Conservation (phyloP, 805 yeast species). For the Suhomyces pyralidae region DNA sequence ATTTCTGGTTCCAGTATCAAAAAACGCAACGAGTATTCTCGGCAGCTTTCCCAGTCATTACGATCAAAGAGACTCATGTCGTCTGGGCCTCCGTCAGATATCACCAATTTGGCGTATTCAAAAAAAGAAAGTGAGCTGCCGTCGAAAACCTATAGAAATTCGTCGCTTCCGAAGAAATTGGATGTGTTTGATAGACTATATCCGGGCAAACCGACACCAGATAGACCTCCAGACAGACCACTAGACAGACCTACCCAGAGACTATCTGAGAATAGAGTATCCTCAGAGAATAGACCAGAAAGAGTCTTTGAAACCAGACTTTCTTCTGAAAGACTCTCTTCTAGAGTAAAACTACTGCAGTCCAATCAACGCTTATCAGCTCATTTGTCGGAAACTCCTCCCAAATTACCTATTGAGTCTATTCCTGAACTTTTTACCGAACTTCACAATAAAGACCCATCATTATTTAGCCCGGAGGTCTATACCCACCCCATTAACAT, state of each 20-base stretch:
- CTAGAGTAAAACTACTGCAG: background rate
- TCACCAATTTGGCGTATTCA: conserved; percentile 17
- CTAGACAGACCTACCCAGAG: too few species aligned
- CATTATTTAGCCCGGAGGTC: conserved; percentile 16
- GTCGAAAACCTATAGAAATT: conserved; percentile 5
- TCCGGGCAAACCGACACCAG: background rate
- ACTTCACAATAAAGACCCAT: conserved; percentile 25
- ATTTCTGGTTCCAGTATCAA: conserved; percentile 8
- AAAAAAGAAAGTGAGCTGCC: conserved; percentile 6
- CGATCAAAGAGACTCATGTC: conserved; percentile 15
- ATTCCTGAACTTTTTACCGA: conserved; percentile 18
- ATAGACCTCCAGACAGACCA: too few species aligned
- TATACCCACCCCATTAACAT: background rate
- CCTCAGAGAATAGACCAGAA: too few species aligned
- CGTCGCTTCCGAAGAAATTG: conserved; percentile 4
- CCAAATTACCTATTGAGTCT: background rate
- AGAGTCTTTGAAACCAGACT: background rate
- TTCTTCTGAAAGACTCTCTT: background rate
- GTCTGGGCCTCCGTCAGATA: conserved; percentile 15
- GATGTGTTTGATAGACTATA: conserved; percentile 13
- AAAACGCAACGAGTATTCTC: conserved; percentile 16
- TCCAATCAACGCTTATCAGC: background rate
- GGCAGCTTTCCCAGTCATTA: conserved; percentile 13
- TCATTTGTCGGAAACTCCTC: background rate
- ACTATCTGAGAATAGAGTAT: too few species aligned